Conservation (phyloP, 2,329 filamentous ascomycete genomes). For the Fusarium sp. region DNA sequence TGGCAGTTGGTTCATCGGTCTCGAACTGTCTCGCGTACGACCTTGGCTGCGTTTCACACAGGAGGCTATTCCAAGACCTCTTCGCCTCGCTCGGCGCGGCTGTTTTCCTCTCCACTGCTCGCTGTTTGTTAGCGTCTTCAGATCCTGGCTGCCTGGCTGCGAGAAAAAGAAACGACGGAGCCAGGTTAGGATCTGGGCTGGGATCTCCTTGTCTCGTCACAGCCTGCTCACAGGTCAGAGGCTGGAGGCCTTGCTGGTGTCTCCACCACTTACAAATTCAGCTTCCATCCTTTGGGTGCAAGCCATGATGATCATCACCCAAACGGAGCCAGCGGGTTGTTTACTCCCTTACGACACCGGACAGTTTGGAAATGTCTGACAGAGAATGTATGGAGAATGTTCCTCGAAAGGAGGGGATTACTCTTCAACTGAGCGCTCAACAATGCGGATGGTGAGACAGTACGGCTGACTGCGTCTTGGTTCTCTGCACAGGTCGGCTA, state of each 20-base stretch:
- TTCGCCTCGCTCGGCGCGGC: constrained; percentile 31
- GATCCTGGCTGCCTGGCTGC: constrained; percentile 12
- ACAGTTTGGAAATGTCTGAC: constrained; percentile 4
- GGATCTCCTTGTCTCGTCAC: constrained; percentile 5
- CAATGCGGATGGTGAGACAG: background rate
- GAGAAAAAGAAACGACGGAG: constrained; percentile 22
- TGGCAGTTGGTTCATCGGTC: constrained; percentile 11
- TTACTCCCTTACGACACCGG: constrained; percentile 11
- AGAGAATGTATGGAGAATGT: background rate
- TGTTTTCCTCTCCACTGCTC: constrained; percentile 16
- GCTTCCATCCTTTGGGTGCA: background rate
- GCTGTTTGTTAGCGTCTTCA: constrained; percentile 15
- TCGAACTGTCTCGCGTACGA: constrained; percentile 25
- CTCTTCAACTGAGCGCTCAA: background rate
- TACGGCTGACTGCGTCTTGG: background rate
- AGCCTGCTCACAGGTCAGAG: background rate
- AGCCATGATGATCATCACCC: background rate
- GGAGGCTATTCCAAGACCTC: constrained; percentile 14
- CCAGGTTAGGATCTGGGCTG: constrained; percentile 6
- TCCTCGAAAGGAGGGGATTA: background rate
- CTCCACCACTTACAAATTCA: constrained; percentile 2
- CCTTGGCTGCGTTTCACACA: constrained; percentile 21
- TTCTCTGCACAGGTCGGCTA: constrained; percentile 1
- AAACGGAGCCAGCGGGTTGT: background rate
- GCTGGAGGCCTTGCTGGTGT: background rate